These are phyloP conservation scores for Kluyveromyces aestuarii DNA, from an alignment of 805 yeast genomes.

Conservation along the genomic window DNA sequence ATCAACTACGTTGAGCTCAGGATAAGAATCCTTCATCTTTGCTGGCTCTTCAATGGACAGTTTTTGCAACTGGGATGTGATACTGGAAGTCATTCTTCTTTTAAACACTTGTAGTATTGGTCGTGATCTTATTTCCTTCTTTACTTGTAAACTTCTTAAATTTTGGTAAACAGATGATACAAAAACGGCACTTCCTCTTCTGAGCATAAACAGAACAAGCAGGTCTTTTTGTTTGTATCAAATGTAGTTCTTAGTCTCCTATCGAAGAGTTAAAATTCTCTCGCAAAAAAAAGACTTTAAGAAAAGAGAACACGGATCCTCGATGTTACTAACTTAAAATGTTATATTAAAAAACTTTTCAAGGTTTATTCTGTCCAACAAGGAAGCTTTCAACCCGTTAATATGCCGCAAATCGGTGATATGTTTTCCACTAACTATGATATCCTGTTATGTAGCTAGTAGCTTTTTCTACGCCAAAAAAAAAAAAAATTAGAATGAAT, in stretches of 20 bases:
- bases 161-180: conserved; percentile 1
- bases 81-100: conserved; percentile 18
- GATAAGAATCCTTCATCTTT: conserved; percentile 50
- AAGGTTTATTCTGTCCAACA: too few relatives aligned
- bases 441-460: too few relatives aligned
- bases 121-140: conserved; percentile 1
- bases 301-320: background rate
- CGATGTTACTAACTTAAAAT: background rate
- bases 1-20: conserved; percentile 75
- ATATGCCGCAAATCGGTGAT: too few relatives aligned
- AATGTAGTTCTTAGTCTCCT: background rate
- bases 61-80: conserved; percentile 26
- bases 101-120: background rate
- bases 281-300: background rate
- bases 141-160: background rate
- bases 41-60: conserved; percentile 36
- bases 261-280: background rate
- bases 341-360: too few relatives aligned
- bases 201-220: conserved; percentile 1
- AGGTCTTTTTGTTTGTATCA: background rate
- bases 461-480: too few relatives aligned
- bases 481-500: too few relatives aligned
- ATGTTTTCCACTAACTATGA: too few relatives aligned
- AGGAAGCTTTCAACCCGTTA: too few relatives aligned
- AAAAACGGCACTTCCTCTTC: background rate